Percentiles rank a stretch among this genome's conserved stretches.
Evolutionary conservation across 1,284 basidiomycete species (phyloP).

Genomic region (Ceratorhiza oryzae-sativae): DNA sequence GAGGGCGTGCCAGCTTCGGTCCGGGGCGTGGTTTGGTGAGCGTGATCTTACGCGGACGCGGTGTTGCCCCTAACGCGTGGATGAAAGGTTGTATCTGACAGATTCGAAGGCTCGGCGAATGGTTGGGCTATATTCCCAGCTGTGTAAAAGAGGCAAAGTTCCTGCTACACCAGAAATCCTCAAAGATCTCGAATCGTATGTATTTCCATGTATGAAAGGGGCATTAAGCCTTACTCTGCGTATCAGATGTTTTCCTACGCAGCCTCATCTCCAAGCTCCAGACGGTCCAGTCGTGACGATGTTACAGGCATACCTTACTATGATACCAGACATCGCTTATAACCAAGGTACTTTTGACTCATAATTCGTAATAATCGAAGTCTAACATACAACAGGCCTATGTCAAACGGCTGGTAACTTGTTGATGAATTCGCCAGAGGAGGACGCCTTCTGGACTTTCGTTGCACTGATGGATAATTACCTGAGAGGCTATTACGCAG

Average conservation of each 20-base stretch:
- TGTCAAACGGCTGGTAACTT: conserved; percentile 79
- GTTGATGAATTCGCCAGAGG: conserved; percentile 82
- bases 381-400: conserved; percentile 59
- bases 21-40: conserved; percentile 79
- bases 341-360: conserved; percentile 55
- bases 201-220: conserved; percentile 1
- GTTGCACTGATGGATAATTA: conserved; percentile 82
- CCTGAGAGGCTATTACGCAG: conserved; percentile 80
- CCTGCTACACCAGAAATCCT: conserved; percentile 65
- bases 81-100: conserved; percentile 64
- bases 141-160: conserved; percentile 66
- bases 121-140: conserved; percentile 71
- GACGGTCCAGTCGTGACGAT: conserved; percentile 64
- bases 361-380: conserved; percentile 34
- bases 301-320: conserved; percentile 74
- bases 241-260: conserved; percentile 55
- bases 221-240: conserved; percentile 41
- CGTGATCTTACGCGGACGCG: background rate
- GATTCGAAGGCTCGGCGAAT: conserved; percentile 74
- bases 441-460: conserved; percentile 95
- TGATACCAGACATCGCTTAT: conserved; percentile 84
- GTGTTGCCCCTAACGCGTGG: background rate
- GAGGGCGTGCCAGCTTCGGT: conserved; percentile 87
- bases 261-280: conserved; percentile 62
- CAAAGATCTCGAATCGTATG: conserved; percentile 60